Conservation (phyloP, 2,329 filamentous ascomycete species). For the Pseudocercospora fijiensis region DNA sequence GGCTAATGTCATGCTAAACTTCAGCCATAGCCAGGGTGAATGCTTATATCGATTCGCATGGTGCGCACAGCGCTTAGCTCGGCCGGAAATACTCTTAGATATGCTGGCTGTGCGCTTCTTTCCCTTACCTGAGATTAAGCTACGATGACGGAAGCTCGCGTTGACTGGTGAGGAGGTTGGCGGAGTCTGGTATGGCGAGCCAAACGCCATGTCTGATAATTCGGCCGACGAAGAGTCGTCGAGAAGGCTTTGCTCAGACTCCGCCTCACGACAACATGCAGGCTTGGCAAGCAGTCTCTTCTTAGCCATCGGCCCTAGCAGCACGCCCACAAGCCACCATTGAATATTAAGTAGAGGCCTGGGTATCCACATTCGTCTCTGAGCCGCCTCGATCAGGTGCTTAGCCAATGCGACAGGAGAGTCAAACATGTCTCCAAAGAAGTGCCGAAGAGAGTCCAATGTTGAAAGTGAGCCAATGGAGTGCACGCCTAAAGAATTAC, state of each 20-base stretch:
- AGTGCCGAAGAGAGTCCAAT: conserved; percentile 26
- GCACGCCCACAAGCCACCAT: conserved; percentile 38
- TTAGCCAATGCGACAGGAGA: conserved; percentile 35
- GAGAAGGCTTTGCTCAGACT: conserved; percentile 13
- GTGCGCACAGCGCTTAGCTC: conserved; percentile 20
- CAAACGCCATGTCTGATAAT: conserved; percentile 26
- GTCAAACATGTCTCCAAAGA: conserved; percentile 33
- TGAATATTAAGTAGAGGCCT: conserved; percentile 35
- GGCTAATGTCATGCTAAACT: conserved; percentile 50
- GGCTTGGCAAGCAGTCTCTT: conserved; percentile 30
- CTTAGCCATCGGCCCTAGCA: conserved; percentile 40
- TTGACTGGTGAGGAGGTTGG: conserved; percentile 16
- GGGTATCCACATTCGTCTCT: conserved; percentile 31
- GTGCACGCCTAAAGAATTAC: conserved; percentile 19
- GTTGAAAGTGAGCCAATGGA: conserved; percentile 21
- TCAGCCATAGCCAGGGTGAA: conserved; percentile 47
- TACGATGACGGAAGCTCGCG: conserved; percentile 9
- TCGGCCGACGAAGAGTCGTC: conserved; percentile 8
- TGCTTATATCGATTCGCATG: conserved; percentile 26
- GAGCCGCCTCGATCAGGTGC: conserved; percentile 34
- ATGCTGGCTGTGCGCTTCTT: conserved; percentile 27
- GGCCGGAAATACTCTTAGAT: conserved; percentile 13
- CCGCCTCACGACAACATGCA: background rate
- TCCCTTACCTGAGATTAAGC: conserved; percentile 27
- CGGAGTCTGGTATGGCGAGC: conserved; percentile 27